Base-by-base conservation (phyloP, 2,329 filamentous ascomycete species). In the Xylariaceae sp. region DNA sequence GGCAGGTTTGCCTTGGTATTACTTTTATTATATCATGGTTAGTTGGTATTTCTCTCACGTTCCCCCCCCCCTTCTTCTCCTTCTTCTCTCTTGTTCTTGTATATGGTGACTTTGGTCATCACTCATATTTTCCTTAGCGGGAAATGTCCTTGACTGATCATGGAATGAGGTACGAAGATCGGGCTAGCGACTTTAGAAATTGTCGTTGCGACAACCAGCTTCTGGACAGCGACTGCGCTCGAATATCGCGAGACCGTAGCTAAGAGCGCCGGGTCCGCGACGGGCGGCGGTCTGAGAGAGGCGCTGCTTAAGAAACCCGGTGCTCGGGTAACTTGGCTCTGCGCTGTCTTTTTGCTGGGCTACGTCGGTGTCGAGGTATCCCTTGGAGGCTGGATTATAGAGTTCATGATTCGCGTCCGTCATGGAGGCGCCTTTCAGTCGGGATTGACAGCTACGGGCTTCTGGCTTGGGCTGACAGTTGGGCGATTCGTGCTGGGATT, bases 351-450 rank as follows among this genome's bases (percentile, higher is more conserved):
- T 64, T 70, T 92, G 19, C 76, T 93, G 10, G 78, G 79, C 23
- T 92, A 92, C 57, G 83, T 91, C 0, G 88, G 88, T 6, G 73
- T 82, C 1, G 87, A 93, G 63, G 84, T 87, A 36, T 82, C 83
- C 0, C 74, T 91, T 0, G 85, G 86, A 17, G 88, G 88, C 5
- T 93, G 88, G 88, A 86, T 93, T 45, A 84, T 90, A 42, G 82
- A 83, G 5, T 92, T 93, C 64, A 92, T 93, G 86, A 82, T 88
- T 21, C 76, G 80, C 25, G 82, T 89, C 5, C 78, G 88, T 5
- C 65, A 82, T n/a, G 86, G 81, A 1, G 75, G 70, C 3, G 67
- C 79, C 0, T 90, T 91, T 54, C 78, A 80, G 0, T 82, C 81
- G 21, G 86, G 87, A 8, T 85, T 92, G 73, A 82, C 82, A 0